phyloP scores from a whole-genome alignment of 2,329 filamentous ascomycete species.

The Corynespora cassiicola region DNA sequence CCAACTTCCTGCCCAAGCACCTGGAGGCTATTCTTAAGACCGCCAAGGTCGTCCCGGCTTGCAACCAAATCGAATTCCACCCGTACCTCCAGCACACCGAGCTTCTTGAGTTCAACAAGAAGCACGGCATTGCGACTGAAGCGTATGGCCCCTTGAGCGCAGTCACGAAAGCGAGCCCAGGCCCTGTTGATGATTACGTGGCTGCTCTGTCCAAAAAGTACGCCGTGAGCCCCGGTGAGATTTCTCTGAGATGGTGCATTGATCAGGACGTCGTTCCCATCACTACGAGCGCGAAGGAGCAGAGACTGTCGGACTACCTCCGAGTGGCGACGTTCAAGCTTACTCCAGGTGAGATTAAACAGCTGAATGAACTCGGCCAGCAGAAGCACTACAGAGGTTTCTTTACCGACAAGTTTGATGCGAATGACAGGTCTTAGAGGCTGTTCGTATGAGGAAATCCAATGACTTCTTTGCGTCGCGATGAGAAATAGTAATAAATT shows the following conservation, averaged over 20 bases:
- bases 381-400: conserved; percentile 69
- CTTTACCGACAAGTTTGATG: conserved; percentile 61
- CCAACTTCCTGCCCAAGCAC: conserved; percentile 62
- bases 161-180: conserved; percentile 60
- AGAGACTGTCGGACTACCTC: conserved; percentile 64
- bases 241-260: conserved; percentile 65
- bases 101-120: conserved; percentile 61
- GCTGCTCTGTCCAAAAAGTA: conserved; percentile 65
- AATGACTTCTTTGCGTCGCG: not conserved
- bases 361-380: conserved; percentile 57
- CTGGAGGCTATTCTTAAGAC: conserved; percentile 61
- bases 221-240: conserved; percentile 63
- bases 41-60: conserved; percentile 63
- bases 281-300: conserved; percentile 67
- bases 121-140: conserved; percentile 55
- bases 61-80: conserved; percentile 74
- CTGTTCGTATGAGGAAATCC: too few species aligned
- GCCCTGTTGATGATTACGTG: conserved; percentile 62
- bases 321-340: conserved; percentile 63
- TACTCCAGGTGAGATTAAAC: conserved; percentile 63
- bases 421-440: conserved; percentile 57
- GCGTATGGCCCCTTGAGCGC: conserved; percentile 58
- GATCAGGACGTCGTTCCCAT: conserved; percentile 66
- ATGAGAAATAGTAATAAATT: too few species aligned
- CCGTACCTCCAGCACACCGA: conserved; percentile 69